Percentiles rank a stretch among this genome's conserved stretches.
Conservation (phyloP, 495 filamentous ascomycete species). For the Penicillium coprophilum region DNA sequence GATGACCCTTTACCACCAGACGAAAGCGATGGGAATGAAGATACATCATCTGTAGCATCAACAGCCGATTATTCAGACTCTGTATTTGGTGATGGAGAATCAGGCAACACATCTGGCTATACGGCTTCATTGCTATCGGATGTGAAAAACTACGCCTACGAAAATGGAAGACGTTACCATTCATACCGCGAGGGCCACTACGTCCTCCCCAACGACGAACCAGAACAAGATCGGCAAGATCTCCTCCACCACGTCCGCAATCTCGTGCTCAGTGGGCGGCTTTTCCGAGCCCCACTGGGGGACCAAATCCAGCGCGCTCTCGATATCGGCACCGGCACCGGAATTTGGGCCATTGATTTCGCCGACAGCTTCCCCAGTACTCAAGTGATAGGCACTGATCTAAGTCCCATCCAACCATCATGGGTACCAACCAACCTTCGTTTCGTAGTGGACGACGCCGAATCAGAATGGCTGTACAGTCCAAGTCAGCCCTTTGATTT, state of each 20-base stretch:
- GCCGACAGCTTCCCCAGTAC: constrained; percentile 56
- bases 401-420: constrained; percentile 36
- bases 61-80: constrained; percentile 16
- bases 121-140: constrained; percentile 29
- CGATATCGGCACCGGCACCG: constrained; percentile 67
- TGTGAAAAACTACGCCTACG: constrained; percentile 28
- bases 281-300: constrained; percentile 60
- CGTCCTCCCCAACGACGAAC: constrained; percentile 51
- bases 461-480: constrained; percentile 50
- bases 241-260: constrained; percentile 52
- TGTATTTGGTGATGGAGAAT: constrained; percentile 23
- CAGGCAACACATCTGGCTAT: constrained; percentile 25
- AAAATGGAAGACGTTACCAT: constrained; percentile 71
- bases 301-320: constrained; percentile 58
- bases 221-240: constrained; percentile 45
- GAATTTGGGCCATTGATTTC: constrained; percentile 64
- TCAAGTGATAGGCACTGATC: constrained; percentile 42
- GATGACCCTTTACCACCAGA: not conserved
- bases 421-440: constrained; percentile 49
- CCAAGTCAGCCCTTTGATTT: constrained; percentile 45
- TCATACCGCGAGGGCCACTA: constrained; percentile 63
- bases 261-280: constrained; percentile 54
- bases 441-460: constrained; percentile 52
- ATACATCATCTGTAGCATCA: constrained; percentile 17
- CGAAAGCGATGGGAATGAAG: not conserved